Conservation (phyloP, 495 filamentous ascomycete species). For the Venustampulla echinocandica region DNA sequence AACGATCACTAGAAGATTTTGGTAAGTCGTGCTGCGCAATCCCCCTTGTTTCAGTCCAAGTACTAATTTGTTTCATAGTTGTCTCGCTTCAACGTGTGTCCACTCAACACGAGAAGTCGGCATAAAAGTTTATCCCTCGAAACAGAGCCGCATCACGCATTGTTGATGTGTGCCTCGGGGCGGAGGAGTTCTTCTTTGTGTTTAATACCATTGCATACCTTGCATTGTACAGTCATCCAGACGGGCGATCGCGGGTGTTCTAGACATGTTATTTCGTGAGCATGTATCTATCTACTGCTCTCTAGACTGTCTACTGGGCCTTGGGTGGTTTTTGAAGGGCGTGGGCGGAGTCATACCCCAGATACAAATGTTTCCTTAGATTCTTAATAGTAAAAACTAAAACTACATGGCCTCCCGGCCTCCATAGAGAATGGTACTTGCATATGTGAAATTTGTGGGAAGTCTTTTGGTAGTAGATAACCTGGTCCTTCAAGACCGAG, state of each 20-base stretch:
- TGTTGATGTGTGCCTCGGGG: background rate
- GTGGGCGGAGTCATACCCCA: slow-evolving; percentile 2
- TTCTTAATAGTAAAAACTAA: background rate
- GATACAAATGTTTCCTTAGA: background rate
- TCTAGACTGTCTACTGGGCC: background rate
- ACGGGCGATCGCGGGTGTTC: background rate
- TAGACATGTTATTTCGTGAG: background rate
- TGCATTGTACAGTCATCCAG: slow-evolving; percentile 4
- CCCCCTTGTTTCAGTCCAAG: background rate
- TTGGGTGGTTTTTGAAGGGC: background rate
- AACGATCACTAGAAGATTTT: slow-evolving; percentile 77
- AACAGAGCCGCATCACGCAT: slow-evolving; percentile 1
- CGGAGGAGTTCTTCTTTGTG: background rate
- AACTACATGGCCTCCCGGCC: too few relatives aligned
- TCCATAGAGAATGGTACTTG: too few relatives aligned
- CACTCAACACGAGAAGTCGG: slow-evolving; percentile 71
- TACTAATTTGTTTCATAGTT: slow-evolving; percentile 38
- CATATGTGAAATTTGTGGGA: too few relatives aligned
- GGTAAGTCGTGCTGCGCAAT: slow-evolving; percentile 42
- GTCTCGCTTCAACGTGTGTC: slow-evolving; percentile 80
- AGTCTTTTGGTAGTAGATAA: too few relatives aligned
- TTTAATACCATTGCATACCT: slow-evolving; percentile 1
- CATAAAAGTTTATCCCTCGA: slow-evolving; percentile 31
- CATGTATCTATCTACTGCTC: background rate
- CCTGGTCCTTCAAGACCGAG: too few relatives aligned